Evolutionary conservation across 768 basidiomycete species (phyloP).

Genomic region (Rhodocollybia butyracea): DNA sequence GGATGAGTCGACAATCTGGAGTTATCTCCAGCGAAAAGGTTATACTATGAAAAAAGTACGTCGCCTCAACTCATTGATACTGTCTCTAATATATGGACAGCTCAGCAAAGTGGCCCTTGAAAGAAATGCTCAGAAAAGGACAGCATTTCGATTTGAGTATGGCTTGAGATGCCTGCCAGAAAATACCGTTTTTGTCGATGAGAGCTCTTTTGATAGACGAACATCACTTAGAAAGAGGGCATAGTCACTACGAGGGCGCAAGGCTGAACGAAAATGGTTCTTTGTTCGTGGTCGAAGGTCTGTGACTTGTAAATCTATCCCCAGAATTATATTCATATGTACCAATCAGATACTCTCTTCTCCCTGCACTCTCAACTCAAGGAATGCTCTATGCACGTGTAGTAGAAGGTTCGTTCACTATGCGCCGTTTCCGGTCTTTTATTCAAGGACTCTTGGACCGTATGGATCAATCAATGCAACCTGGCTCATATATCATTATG

Average conservation of each 20-base stretch:
- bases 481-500: constrained; percentile 20
- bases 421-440: constrained; percentile 15
- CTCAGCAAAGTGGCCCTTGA: constrained; percentile 13
- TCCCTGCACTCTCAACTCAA: constrained; percentile 25
- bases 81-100: constrained; percentile 1
- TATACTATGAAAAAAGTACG: constrained; percentile 20
- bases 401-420: constrained; percentile 16
- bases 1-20: constrained; percentile 18
- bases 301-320: neutral
- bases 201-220: neutral
- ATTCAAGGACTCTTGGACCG: constrained; percentile 15
- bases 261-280: neutral
- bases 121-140: constrained; percentile 11
- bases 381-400: constrained; percentile 23
- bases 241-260: neutral
- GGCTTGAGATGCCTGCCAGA: neutral
- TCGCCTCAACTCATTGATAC: neutral
- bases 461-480: constrained; percentile 17
- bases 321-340: neutral
- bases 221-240: neutral
- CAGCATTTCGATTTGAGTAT: constrained; percentile 10
- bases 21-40: constrained; percentile 14
- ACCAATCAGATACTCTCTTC: constrained; percentile 23
- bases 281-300: neutral
- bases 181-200: neutral